phyloP scores from a whole-genome alignment of 331 rosid species.

The Ulmus americana region DNA sequence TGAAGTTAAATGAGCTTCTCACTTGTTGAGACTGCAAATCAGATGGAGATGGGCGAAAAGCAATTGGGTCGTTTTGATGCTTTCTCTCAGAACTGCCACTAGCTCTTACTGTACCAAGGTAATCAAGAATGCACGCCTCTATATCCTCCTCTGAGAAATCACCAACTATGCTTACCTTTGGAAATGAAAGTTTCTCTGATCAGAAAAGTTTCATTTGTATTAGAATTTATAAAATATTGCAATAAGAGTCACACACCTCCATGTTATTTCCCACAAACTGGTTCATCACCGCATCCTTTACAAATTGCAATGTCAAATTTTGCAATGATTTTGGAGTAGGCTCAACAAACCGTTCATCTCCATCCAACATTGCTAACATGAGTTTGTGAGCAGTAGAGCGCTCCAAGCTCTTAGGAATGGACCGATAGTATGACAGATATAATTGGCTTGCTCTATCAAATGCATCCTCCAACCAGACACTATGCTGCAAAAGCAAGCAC shows the following conservation, averaged over 20 bases:
- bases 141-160: constrained; percentile 85
- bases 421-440: constrained; percentile 85
- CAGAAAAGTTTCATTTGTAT: constrained; percentile 19
- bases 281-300: constrained; percentile 88
- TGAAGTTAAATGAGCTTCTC: constrained; percentile 29
- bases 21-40: constrained; percentile 87
- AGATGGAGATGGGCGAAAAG: constrained; percentile 67
- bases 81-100: constrained; percentile 29
- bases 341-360: constrained; percentile 93
- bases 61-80: constrained; percentile 44
- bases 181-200: constrained; percentile 4
- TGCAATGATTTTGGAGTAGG: constrained; percentile 86
- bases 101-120: constrained; percentile 81
- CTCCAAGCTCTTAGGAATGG: constrained; percentile 98
- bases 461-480: constrained; percentile 97
- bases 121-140: constrained; percentile 90
- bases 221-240: background rate
- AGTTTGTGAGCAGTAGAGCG: constrained; percentile 99
- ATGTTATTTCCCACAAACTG: constrained; percentile 88
- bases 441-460: constrained; percentile 93
- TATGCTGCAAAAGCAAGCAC: constrained; percentile 68
- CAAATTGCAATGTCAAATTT: constrained; percentile 76
- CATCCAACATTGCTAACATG: constrained; percentile 93
- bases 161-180: constrained; percentile 82
- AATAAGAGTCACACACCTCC: constrained; percentile 59